A percentile compares a stretch with the other conserved stretches of the same genome.
These are phyloP conservation scores for Alternaria hordeiaustralica DNA, from an alignment of 2,329 filamentous ascomycete species.

Conservation along the genomic window DNA sequence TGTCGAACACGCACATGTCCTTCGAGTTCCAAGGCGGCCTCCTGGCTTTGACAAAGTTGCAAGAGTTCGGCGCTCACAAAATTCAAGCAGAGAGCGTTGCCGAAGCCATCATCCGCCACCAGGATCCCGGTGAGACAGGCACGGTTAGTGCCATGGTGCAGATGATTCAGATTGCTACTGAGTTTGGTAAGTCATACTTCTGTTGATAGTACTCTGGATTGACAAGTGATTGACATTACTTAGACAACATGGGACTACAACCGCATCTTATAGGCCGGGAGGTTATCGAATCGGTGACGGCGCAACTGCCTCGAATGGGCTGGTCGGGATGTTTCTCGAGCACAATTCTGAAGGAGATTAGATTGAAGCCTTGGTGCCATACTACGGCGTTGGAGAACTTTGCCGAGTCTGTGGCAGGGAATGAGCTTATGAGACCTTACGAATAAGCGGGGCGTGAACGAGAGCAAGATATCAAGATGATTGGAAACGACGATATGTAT, in stretches of 20 bases:
- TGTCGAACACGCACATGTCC: background rate
- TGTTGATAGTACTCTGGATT: too few relatives aligned
- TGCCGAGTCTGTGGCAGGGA: background rate
- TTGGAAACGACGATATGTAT: background rate
- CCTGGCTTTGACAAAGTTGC: background rate
- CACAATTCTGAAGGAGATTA: background rate
- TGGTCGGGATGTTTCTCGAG: conserved; percentile 3
- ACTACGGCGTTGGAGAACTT: background rate
- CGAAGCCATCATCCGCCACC: conserved; percentile 2
- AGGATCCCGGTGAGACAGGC: conserved; percentile 2
- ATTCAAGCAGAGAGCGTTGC: conserved; percentile 5
- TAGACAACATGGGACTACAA: conserved; percentile 6
- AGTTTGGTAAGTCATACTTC: background rate
- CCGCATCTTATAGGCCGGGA: background rate
- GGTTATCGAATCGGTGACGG: background rate
- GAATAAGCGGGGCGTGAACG: background rate
- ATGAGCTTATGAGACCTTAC: conserved; percentile 1
- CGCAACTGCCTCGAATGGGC: background rate
- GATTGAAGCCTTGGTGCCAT: conserved; percentile 1
- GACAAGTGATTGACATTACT: background rate
- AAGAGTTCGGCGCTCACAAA: background rate
- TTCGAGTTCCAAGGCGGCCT: conserved; percentile 7
- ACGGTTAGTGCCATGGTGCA: background rate
- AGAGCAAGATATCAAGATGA: background rate
- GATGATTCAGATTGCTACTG: background rate